These are phyloP conservation scores for Suillus discolor DNA, from an alignment of 768 basidiomycete species.

Conservation along the genomic window DNA sequence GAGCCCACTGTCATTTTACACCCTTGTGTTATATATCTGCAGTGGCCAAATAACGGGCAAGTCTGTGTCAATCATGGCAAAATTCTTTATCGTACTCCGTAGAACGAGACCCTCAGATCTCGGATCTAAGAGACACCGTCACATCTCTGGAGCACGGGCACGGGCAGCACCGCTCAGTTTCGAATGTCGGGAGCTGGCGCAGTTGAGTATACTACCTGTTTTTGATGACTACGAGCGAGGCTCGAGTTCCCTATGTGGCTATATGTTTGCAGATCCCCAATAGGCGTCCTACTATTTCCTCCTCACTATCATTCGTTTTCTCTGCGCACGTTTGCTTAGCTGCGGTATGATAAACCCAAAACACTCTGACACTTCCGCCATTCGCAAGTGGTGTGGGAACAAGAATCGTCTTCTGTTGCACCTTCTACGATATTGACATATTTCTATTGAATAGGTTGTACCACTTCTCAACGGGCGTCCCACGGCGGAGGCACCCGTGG, in stretches of 20 bases:
- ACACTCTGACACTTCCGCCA: neutral
- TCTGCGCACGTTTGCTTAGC: neutral
- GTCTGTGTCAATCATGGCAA: conserved; percentile 67
- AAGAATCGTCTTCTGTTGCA: neutral
- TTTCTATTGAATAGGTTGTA: neutral
- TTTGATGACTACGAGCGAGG: neutral
- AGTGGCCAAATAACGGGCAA: conserved; percentile 78
- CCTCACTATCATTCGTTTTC: neutral
- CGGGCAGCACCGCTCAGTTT: neutral
- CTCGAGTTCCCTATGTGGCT: neutral
- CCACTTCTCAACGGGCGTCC: neutral
- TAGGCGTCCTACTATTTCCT: too few relatives aligned
- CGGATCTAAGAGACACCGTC: too few relatives aligned
- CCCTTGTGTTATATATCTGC: conserved; percentile 60
- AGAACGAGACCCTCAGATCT: neutral
- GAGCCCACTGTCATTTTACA: conserved; percentile 61
- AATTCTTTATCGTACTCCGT: neutral
- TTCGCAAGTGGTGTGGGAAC: neutral
- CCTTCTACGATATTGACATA: neutral
- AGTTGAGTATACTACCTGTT: too few relatives aligned
- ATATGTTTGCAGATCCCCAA: neutral
- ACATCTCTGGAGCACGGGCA: neutral
- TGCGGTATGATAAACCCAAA: neutral
- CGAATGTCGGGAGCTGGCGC: neutral
- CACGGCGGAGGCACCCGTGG: neutral